These are phyloP conservation scores for Citrullus colocynthis DNA, from an alignment of 306 rosid species.

Conservation along the genomic window DNA sequence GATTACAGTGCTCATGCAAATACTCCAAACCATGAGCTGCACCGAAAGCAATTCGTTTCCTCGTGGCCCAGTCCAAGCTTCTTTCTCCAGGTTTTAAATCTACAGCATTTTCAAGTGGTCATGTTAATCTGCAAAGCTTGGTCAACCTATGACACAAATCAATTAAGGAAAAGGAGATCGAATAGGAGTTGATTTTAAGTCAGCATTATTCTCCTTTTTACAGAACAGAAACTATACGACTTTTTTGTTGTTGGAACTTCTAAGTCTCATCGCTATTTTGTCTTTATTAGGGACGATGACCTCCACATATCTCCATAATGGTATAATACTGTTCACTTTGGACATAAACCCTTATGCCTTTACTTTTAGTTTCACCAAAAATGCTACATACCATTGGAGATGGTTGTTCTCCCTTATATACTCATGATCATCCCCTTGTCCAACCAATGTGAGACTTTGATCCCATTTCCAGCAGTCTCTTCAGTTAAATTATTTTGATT, in stretches of 20 bases:
- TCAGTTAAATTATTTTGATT: background rate
- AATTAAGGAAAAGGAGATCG: background rate
- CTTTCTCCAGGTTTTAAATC: slow-evolving; percentile 46
- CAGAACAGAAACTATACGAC: background rate
- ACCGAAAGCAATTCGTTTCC: slow-evolving; percentile 42
- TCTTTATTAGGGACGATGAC: too few relatives aligned
- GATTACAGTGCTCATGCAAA: slow-evolving; percentile 79
- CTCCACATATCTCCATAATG: too few relatives aligned
- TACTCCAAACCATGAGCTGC: slow-evolving; percentile 69
- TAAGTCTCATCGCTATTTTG: background rate
- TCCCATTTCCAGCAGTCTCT: background rate
- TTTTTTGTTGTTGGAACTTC: background rate
- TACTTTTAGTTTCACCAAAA: too few relatives aligned
- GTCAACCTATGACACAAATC: background rate
- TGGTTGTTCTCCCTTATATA: too few relatives aligned
- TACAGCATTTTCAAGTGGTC: slow-evolving; percentile 2
- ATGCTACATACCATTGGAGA: too few relatives aligned
- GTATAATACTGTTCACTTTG: too few relatives aligned
- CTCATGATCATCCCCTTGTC: too few relatives aligned
- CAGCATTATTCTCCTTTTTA: background rate
- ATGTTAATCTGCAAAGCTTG: background rate
- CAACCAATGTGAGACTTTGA: too few relatives aligned
- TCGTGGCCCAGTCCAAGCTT: slow-evolving; percentile 44
- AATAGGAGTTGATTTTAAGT: background rate
- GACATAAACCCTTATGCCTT: too few relatives aligned